These are phyloP conservation scores for Hericium erinaceus DNA, from an alignment of 768 basidiomycete genomes.

Conservation along the genomic window DNA sequence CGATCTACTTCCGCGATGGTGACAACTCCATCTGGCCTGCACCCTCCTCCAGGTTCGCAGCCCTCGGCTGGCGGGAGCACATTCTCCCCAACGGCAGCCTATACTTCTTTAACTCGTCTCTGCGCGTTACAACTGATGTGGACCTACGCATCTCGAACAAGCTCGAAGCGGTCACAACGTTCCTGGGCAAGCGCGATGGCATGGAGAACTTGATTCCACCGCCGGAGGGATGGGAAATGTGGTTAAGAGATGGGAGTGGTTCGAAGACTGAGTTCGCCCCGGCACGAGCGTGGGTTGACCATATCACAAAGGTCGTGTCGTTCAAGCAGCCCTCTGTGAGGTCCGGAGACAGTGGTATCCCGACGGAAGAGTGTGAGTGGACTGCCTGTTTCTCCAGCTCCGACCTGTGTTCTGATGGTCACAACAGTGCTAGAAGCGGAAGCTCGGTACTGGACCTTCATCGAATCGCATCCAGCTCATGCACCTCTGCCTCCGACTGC, in stretches of 20 bases:
- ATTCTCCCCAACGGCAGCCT: conserved; percentile 61
- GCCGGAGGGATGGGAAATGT: conserved; percentile 46
- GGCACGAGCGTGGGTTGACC: conserved; percentile 56
- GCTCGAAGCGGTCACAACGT: conserved; percentile 41
- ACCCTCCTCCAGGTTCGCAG: conserved; percentile 22
- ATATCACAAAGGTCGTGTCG: conserved; percentile 44
- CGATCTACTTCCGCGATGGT: conserved; percentile 14
- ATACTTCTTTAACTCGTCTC: conserved; percentile 61
- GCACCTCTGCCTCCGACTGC: conserved; percentile 44
- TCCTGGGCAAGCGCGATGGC: conserved; percentile 27
- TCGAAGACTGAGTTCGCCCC: conserved; percentile 26
- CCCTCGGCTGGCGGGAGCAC: conserved; percentile 69
- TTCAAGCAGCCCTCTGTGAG: conserved; percentile 31
- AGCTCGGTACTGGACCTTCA: conserved; percentile 74
- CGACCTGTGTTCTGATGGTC: neutral
- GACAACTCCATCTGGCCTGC: conserved; percentile 14
- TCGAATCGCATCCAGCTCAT: conserved; percentile 75
- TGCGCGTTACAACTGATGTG: conserved; percentile 60
- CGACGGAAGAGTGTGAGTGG: conserved; percentile 34
- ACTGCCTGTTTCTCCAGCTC: neutral
- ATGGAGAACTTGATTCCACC: conserved; percentile 21
- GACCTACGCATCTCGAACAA: conserved; percentile 46
- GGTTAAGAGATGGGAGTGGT: conserved; percentile 42
- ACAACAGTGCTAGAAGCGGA: conserved; percentile 59
- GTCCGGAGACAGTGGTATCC: conserved; percentile 12